Base-by-base conservation (phyloP, 2,329 filamentous ascomycete genomes). In the Aspergillus ruber region DNA sequence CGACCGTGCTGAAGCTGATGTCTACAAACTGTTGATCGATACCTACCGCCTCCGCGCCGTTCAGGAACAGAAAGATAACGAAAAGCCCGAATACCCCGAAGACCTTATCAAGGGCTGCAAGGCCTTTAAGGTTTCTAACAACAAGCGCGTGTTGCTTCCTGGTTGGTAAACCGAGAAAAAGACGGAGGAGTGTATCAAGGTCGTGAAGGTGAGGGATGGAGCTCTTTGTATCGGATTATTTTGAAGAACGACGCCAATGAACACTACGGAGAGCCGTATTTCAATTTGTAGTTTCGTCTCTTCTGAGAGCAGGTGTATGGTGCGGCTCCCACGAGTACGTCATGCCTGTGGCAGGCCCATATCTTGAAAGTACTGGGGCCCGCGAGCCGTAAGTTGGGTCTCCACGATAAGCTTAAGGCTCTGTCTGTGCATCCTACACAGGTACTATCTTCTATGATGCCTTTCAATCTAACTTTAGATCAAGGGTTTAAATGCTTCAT, bases 291-390 rank as follows among this genome's bases (percentile, higher is more conserved):
- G 29, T 18, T 53, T 25, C 46, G 49, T 2, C 25, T 49, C 9
- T 49, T 53, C 23, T 40, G n/a, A 6, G 51, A 51, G 25, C 42
- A 51, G 47, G 44, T 51, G 10, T 44, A 44, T 48, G 49, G 32
- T 20, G 33, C 29, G 20, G 33, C 29, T 32, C 21, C 44, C 2
- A 38, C 29, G 13, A 47, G 44, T 3, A 18, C 20, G 5, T 18
- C 12, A 2, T 12, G 43, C 6, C 17, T 20, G 9, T 3, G 2
- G 6, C 36, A 27, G 18, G 6, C 21, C 10, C 3, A 9, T 2
- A 10, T 18, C 10, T 39, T 39, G 35, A 15, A 29, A 15, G 9
- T 39, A 20, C 2, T 40, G 5, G 5, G 21, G 36, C 7, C 38
- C 7, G n/a, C 8, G 12, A 7, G 6, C n/a, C n/a, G 1, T 9